Evolutionary conservation across 129 eudicot genomes (phyloP).

Genomic region (Arctium minus): DNA sequence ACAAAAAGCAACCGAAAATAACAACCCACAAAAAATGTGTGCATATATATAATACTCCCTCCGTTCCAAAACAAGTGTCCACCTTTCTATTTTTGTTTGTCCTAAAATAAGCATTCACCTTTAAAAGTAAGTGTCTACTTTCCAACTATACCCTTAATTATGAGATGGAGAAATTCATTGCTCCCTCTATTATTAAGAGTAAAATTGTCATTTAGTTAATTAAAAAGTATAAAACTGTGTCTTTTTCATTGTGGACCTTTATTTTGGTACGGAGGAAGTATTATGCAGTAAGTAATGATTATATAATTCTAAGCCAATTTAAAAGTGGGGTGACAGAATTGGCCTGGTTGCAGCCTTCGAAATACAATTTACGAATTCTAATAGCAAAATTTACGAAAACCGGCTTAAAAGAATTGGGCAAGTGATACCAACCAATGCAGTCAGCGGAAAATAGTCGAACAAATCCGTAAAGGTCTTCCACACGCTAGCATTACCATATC

Average conservation of each 20-base stretch:
- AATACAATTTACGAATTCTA: not conserved
- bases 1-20: not conserved
- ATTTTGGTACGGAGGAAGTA: not conserved
- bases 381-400: not conserved
- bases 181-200: too few relatives aligned
- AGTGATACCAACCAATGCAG: conserved; percentile 72
- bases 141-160: not conserved
- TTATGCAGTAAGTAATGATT: not conserved
- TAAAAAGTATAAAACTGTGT: too few relatives aligned
- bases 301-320: not conserved
- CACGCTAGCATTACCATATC: conserved; percentile 89
- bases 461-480: conserved; percentile 93
- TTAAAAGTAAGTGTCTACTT: not conserved
- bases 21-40: not conserved
- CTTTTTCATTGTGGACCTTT: too few relatives aligned
- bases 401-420: not conserved
- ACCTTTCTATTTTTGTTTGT: not conserved
- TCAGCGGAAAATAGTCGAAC: conserved; percentile 87
- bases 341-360: too few relatives aligned
- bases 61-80: not conserved
- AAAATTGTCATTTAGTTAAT: too few relatives aligned
- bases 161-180: too few relatives aligned
- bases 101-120: not conserved
- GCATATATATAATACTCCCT: not conserved
- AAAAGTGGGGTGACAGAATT: too few relatives aligned